phyloP scores from a whole-genome alignment of 495 filamentous ascomycete genomes.

The Haplographium delicatum region DNA sequence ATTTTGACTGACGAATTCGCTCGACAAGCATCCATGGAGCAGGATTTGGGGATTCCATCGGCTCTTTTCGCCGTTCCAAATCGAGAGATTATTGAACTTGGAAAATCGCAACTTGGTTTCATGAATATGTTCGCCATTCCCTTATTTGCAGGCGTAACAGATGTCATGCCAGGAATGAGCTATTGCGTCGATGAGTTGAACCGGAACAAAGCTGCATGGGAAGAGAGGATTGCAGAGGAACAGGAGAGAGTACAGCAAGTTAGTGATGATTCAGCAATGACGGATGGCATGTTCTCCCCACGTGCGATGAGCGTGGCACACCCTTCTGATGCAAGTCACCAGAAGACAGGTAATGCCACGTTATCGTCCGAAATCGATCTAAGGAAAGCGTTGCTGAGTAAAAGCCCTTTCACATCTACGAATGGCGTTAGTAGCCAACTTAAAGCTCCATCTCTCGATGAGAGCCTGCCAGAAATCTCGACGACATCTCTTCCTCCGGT shows the following conservation, averaged over 20 bases:
- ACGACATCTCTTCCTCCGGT: neutral
- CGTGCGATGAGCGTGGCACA: conserved; percentile 34
- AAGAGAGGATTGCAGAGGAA: conserved; percentile 52
- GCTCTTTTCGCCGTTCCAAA: conserved; percentile 82
- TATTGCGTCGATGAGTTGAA: conserved; percentile 79
- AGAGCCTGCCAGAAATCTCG: conserved; percentile 13
- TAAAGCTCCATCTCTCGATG: no score
- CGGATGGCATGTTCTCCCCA: conserved; percentile 34
- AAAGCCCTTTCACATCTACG: conserved; percentile 12
- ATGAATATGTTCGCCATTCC: conserved; percentile 94
- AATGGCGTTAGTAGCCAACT: no score
- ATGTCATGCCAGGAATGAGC: conserved; percentile 75
- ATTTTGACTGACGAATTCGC: conserved; percentile 92
- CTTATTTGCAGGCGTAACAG: conserved; percentile 78
- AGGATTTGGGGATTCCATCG: conserved; percentile 76
- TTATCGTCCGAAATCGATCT: conserved; percentile 9
- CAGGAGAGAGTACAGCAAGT: conserved; percentile 36
- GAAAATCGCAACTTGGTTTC: conserved; percentile 84
- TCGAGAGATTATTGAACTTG: conserved; percentile 76
- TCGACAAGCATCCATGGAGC: conserved; percentile 88
- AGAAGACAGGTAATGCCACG: conserved; percentile 21
- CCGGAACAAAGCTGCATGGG: conserved; percentile 68
- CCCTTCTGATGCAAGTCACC: conserved; percentile 25
- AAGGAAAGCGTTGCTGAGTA: conserved; percentile 15
- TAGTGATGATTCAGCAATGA: conserved; percentile 20